Conservation (phyloP, 2,329 filamentous ascomycete species). For the Clarireedia homoeocarpa region DNA sequence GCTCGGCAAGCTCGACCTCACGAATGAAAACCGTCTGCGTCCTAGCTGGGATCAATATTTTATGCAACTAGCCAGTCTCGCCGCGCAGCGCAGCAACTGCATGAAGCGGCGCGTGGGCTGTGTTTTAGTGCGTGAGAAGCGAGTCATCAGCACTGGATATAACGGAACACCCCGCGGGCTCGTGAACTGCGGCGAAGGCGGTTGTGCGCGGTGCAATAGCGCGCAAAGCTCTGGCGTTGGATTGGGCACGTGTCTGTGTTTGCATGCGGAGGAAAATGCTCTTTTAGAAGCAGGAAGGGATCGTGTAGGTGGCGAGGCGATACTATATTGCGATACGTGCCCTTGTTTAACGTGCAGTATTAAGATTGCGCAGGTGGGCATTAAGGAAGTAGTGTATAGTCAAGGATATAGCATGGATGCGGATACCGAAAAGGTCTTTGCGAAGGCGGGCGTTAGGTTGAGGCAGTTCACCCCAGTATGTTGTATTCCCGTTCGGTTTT, state of each 20-base stretch:
- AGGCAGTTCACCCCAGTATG: slow-evolving; percentile 81
- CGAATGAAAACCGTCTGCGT: slow-evolving; percentile 70
- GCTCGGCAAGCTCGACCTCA: slow-evolving; percentile 66
- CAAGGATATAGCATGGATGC: slow-evolving; percentile 92
- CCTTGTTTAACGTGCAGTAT: slow-evolving; percentile 96
- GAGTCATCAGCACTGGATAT: slow-evolving; percentile 92
- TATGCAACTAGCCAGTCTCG: slow-evolving; percentile 90
- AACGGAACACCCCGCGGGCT: slow-evolving; percentile 92
- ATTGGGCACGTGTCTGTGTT: slow-evolving; percentile 81
- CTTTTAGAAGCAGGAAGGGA: slow-evolving; percentile 90
- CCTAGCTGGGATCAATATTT: slow-evolving; percentile 97
- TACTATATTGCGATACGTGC: slow-evolving; percentile 92
- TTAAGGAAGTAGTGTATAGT: slow-evolving; percentile 90
- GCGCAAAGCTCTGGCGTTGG: slow-evolving; percentile 61
- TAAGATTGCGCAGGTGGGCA: slow-evolving; percentile 96
- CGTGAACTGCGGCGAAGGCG: slow-evolving; percentile 86
- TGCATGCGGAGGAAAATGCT: slow-evolving; percentile 98
- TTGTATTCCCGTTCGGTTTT: slow-evolving; percentile 17
- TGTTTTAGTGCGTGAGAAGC: slow-evolving; percentile 76
- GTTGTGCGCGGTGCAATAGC: slow-evolving; percentile 80
- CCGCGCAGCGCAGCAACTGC: slow-evolving; percentile 86
- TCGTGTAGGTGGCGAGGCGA: slow-evolving; percentile 71
- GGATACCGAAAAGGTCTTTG: slow-evolving; percentile 73
- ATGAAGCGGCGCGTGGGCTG: slow-evolving; percentile 97
- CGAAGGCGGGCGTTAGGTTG: slow-evolving; percentile 73